A percentile compares a stretch with the other conserved stretches of the same genome.
Evolutionary conservation across 23 red algal genomes (phyloP).

Genomic region (Cyanidioschyzon merolae): DNA sequence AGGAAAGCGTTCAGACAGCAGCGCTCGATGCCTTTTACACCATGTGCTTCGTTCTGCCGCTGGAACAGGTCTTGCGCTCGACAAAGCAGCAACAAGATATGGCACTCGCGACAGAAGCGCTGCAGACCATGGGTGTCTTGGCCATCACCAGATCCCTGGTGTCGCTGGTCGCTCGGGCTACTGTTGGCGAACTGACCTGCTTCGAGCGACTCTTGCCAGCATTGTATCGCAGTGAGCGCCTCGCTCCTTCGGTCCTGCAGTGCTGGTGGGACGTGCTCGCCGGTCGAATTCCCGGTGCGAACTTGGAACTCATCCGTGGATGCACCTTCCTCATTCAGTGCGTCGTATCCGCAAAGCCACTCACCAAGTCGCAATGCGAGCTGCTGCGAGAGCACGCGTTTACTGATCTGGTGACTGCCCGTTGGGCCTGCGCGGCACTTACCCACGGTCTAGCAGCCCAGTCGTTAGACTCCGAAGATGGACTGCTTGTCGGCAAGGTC

Average conservation of each 20-base stretch:
- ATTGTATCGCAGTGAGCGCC: conserved; percentile 12
- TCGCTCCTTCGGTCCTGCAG: conserved; percentile 32
- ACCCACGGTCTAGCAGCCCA: conserved; percentile 16
- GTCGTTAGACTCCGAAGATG: not conserved
- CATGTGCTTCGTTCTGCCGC: conserved; percentile 26
- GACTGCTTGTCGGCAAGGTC: not conserved
- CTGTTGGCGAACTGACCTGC: conserved; percentile 53
- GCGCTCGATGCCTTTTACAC: conserved; percentile 39
- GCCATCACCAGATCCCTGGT: conserved; percentile 36
- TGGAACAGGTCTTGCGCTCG: not conserved
- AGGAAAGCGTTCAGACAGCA: conserved; percentile 30
- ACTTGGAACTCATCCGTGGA: conserved; percentile 20
- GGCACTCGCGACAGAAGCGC: not conserved
- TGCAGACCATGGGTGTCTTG: conserved; percentile 29
- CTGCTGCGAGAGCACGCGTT: conserved; percentile 27
- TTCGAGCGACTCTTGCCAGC: conserved; percentile 36
- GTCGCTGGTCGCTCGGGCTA: conserved; percentile 47
- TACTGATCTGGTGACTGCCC: conserved; percentile 18
- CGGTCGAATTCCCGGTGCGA: conserved; percentile 42
- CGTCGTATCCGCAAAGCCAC: conserved; percentile 24
- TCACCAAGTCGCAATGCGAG: conserved; percentile 21
- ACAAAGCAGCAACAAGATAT: not conserved
- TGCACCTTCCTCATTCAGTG: conserved; percentile 40
- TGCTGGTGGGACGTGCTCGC: conserved; percentile 62
- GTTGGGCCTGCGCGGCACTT: conserved; percentile 41